Conservation (phyloP, 2,329 filamentous ascomycete genomes). For the Zalaria obscura region DNA sequence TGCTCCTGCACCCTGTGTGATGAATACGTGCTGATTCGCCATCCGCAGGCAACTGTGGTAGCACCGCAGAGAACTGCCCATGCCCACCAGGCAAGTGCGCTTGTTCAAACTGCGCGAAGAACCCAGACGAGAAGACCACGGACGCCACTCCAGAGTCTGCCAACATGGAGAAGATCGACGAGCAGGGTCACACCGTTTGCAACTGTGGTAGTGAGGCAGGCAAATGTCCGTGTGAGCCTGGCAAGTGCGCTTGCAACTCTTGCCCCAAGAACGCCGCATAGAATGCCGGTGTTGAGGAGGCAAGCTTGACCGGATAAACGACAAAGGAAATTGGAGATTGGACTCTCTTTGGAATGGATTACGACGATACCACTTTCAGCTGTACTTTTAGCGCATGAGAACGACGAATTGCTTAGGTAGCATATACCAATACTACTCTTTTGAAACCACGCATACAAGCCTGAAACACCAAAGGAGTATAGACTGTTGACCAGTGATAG, state of each 20-base stretch:
- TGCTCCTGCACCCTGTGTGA: neutral
- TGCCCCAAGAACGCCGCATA: neutral
- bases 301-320: neutral
- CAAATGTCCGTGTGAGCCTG: conserved; percentile 32
- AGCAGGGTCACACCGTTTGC: conserved; percentile 32
- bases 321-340: neutral
- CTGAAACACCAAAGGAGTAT: no score
- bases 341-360: neutral
- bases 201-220: conserved; percentile 31
- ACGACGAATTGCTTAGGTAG: neutral
- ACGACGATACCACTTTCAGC: neutral
- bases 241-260: conserved; percentile 30
- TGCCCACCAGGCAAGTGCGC: conserved; percentile 31
- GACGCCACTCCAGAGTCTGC: conserved; percentile 15
- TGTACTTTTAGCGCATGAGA: neutral
- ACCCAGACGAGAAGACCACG: conserved; percentile 18
- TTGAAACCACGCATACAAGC: no score
- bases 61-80: conserved; percentile 26
- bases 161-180: conserved; percentile 36
- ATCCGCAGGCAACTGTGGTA: conserved; percentile 23
- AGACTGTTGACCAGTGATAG: no score
- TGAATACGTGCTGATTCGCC: neutral
- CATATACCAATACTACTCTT: no score
- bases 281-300: neutral
- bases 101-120: conserved; percentile 33